phyloP scores from a whole-genome alignment of 176 grass and related monocot species.

The Chrysopogon serrulatus region DNA sequence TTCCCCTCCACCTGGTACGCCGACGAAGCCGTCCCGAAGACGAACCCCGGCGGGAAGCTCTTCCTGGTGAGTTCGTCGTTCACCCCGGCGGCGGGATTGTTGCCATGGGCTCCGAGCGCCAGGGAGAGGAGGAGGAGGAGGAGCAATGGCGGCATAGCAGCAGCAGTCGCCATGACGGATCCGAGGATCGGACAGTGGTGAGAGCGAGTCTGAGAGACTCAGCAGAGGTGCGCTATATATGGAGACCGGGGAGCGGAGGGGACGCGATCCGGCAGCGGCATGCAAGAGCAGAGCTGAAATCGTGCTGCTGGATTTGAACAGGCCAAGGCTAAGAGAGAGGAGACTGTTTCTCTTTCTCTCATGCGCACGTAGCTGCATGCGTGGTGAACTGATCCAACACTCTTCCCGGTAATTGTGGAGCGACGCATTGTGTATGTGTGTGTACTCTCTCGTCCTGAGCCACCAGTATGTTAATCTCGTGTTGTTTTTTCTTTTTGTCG shows the following conservation, averaged over 20 bases:
- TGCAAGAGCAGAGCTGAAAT: constrained; percentile 38
- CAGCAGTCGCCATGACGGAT: background rate
- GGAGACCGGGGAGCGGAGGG: background rate
- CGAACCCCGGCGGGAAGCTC: constrained; percentile 45
- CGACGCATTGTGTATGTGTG: background rate
- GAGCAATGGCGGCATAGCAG: background rate
- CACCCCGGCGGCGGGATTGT: background rate
- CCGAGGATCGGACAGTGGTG: background rate
- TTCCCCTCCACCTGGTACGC: constrained; percentile 65
- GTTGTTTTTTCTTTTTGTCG: background rate
- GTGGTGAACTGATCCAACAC: background rate
- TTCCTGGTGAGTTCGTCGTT: background rate
- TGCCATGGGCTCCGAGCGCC: background rate
- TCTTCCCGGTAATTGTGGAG: background rate
- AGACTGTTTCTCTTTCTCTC: background rate
- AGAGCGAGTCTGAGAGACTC: background rate
- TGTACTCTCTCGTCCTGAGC: background rate
- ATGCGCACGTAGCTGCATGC: background rate
- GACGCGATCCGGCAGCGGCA: background rate
- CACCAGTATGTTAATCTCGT: no score
- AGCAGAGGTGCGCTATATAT: background rate
- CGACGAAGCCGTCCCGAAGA: constrained; percentile 57
- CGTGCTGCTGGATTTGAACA: background rate
- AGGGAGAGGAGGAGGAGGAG: background rate
- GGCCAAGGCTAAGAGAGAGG: background rate